Percentiles rank a stretch among this genome's conserved stretches.
These are phyloP conservation scores for Tagetes erecta DNA, from an alignment of 129 eudicot genomes.

Conservation along the genomic window DNA sequence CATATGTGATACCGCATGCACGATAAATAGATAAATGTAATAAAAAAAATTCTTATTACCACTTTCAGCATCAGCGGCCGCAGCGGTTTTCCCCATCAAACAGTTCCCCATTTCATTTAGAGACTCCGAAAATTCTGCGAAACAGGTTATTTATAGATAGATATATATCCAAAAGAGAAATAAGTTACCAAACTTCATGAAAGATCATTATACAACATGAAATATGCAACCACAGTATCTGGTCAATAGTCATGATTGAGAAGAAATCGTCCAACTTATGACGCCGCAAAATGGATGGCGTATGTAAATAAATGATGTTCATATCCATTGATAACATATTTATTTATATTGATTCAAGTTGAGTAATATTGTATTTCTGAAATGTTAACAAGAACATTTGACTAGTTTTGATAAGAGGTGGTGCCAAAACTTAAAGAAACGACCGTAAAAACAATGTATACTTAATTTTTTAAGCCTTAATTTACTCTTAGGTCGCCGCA, in stretches of 20 bases:
- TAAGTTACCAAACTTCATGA: slow-evolving; percentile 13
- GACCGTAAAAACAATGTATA: not conserved
- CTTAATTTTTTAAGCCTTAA: not conserved
- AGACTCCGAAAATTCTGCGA: slow-evolving; percentile 89
- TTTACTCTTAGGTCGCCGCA: not conserved
- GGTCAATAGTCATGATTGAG: slow-evolving; percentile 1
- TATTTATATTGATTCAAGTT: not conserved
- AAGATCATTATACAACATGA: slow-evolving; percentile 4
- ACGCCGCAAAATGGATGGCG: not conserved
- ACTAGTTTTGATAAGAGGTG: not conserved
- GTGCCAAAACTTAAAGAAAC: not conserved
- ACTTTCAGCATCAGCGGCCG: slow-evolving; percentile 62
- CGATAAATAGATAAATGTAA: slow-evolving; percentile 1
- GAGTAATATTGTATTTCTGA: slow-evolving; percentile 1
- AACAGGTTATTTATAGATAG: slow-evolving; percentile 12
- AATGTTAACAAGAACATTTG: not conserved
- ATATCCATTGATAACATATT: not conserved
- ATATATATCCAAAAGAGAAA: slow-evolving; percentile 3
- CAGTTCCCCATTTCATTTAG: slow-evolving; percentile 87
- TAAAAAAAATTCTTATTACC: slow-evolving; percentile 48
- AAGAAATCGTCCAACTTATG: slow-evolving; percentile 5
- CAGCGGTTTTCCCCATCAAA: slow-evolving; percentile 62
- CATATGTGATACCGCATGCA: not conserved
- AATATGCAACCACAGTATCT: slow-evolving; percentile 6
- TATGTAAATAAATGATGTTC: not conserved